A percentile compares a stretch with the other conserved stretches of the same genome.
These are phyloP conservation scores for Pinus albicaulis DNA, from an alignment of 75 land plant species.

Conservation along the genomic window DNA sequence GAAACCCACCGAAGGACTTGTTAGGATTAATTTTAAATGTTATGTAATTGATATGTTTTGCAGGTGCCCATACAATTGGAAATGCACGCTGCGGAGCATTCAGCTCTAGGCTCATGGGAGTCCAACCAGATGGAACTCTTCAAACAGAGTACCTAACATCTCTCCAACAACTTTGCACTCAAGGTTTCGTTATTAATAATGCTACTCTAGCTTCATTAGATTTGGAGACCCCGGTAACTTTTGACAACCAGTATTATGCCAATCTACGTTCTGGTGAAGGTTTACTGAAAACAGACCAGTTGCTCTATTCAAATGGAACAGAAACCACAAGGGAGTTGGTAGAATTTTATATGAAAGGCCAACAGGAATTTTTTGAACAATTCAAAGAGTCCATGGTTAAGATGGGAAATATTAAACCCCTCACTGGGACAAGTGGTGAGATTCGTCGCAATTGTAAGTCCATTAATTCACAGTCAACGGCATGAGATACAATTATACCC, in stretches of 20 bases:
- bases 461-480: not conserved
- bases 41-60: not conserved
- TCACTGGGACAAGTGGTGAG: slow-evolving; percentile 20
- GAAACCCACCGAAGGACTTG: too few species aligned
- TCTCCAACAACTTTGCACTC: slow-evolving; percentile 49
- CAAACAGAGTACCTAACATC: slow-evolving; percentile 30
- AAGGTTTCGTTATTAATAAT: not conserved
- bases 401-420: slow-evolving; percentile 23
- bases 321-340: slow-evolving; percentile 11
- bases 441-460: slow-evolving; percentile 31
- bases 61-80: slow-evolving; percentile 80
- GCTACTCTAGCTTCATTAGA: slow-evolving; percentile 27
- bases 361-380: slow-evolving; percentile 13
- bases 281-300: slow-evolving; percentile 67
- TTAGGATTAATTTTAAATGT: not conserved
- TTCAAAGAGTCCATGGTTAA: slow-evolving; percentile 28
- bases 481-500: too few species aligned
- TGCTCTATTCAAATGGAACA: slow-evolving; percentile 22
- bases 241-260: slow-evolving; percentile 79
- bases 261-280: slow-evolving; percentile 68
- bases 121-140: not conserved
- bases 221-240: slow-evolving; percentile 49
- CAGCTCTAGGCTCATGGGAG: slow-evolving; percentile 30
- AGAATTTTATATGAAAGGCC: slow-evolving; percentile 9
- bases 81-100: slow-evolving; percentile 69